phyloP scores from a whole-genome alignment of 2,329 filamentous ascomycete genomes.

The Rhinocladiella mackenziei region DNA sequence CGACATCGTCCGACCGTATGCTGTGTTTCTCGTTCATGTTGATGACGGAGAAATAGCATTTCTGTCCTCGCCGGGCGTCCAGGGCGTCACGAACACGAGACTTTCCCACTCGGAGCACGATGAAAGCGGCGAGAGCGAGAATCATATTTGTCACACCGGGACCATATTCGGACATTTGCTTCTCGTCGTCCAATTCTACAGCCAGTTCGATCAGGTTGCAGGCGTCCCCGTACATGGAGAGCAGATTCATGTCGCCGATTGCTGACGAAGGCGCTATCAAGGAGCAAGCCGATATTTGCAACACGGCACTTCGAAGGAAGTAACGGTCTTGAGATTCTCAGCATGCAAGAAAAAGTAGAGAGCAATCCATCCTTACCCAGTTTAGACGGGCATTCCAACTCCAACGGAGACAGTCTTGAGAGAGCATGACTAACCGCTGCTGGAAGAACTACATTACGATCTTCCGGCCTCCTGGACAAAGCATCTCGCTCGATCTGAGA shows the following conservation, averaged over 20 bases:
- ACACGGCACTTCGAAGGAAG: conserved; percentile 2
- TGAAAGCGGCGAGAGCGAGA: conserved; percentile 11
- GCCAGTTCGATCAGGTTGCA: conserved; percentile 11
- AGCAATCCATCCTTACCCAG: conserved; percentile 7
- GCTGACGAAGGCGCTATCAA: conserved; percentile 5
- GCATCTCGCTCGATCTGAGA: conserved; percentile 13
- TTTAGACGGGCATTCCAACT: conserved; percentile 6
- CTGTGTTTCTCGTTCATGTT: conserved; percentile 15
- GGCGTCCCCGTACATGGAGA: conserved; percentile 1
- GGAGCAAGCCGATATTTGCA: conserved; percentile 14
- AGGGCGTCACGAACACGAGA: conserved; percentile 6
- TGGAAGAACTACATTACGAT: conserved; percentile 12
- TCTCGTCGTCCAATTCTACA: conserved; percentile 8
- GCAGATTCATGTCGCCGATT: conserved; percentile 4
- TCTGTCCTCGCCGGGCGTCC: conserved; percentile 13
- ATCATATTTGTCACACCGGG: conserved; percentile 3
- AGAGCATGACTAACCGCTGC: background rate
- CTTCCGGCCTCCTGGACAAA: conserved; percentile 14
- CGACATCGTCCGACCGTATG: conserved; percentile 15
- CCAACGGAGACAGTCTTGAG: conserved; percentile 5
- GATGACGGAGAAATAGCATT: conserved; percentile 18
- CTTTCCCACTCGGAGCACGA: conserved; percentile 15
- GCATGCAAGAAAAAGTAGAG: background rate
- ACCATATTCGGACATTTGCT: conserved; percentile 8
- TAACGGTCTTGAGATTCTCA: conserved; percentile 7